Base-by-base conservation (phyloP, 176 grass and related monocot genomes). In the Puccinellia tenuiflora region DNA sequence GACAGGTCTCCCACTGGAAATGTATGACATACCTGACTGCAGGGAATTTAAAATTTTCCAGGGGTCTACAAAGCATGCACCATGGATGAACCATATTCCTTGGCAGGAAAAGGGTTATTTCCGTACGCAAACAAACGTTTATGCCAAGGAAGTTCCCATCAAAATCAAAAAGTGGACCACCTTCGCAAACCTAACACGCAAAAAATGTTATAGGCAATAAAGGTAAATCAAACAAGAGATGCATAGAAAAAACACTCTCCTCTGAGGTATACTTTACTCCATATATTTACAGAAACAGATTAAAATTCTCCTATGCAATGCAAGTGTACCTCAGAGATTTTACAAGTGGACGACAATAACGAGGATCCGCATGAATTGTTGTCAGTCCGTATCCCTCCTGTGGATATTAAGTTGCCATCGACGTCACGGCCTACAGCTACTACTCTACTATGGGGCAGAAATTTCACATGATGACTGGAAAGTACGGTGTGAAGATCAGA, bases 131-230 rank as follows among this genome's bases (percentile, higher is more conserved):
- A 35, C 29, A 73, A 39, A n/a, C 22, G 26, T 82, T 59, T 26
- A 82, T 82, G 51, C 65, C 66, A 59, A 59, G 6, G 31, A 83
- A 83, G 22, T 72, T 72, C 38, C 68, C 81, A 62, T 48, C 68
- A 47, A 59, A 7, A 33, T 29, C 70, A 83, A 74, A 33, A 64
- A 75, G 71, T 22, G 45, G 54, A 48, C 83, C 83, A 34, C 83
- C 83, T 57, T 85, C 37, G 7, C n/a, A 85, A 43, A 2, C 61
- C 83, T 85, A 46, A 24, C 73, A 78, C 33, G 18, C 64, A 56
- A n/a, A 83, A 20, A 75, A 35, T 50, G 14, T 31, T 28, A 56
- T 3, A 35, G 40, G 20, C 35, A 85, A 55, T 26, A 77, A 78
- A 29, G 65, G 2, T 26, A 33, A 20, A 61, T 73, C 12, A 42